Evolutionary conservation across 176 grass and related monocot species (phyloP), one percentile per base, ranked within the genome.

Genomic region (Triticum monococcum): DNA sequence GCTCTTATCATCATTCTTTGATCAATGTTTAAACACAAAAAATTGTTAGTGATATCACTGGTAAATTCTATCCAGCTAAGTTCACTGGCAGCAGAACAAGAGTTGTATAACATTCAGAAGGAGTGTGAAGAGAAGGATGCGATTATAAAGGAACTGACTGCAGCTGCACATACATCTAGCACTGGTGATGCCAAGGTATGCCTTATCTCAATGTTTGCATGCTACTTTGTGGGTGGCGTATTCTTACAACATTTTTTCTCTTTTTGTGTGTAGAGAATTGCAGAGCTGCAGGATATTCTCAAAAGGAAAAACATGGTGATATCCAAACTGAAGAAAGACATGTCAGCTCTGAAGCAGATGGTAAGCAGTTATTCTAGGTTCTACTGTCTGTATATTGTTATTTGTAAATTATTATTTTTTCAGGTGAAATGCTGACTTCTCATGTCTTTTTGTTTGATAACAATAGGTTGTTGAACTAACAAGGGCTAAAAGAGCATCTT

Each of bases 101-200:
- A 98, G 73, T 79, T 95, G 63, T 94, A 95, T 78, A 94, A 98
- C 82, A 90, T 95, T 92, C 89, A 84, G 71, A 98, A 95, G 75
- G 91, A 92, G 75, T 98, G 91, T 8, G 90, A 95, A 92, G 93
- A 95, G 70, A 98, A 98, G 88, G 93, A 98, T 88, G 64, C 83
- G 26, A 83, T 79, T 37, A 94, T 98, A 75, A 95, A 89, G 86
- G 93, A 98, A 88, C 81, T 95, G 48, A 11, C 80, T 79, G 84
- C 79, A 88, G 79, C 88, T 72, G 73, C 80, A 72, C 63, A 92
- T 86, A 81, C 81, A 72, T 89, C 91, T 73, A 92, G 37, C 48
- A 80, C 67, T 80, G 80, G 82, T 74, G 90, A 94, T 83, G 70
- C 81, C 48, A 95, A 92, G 93, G 93, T 98, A 79, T 11, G 8